Percentiles rank a stretch among this genome's conserved stretches.
Evolutionary conservation across 2,329 filamentous ascomycete species (phyloP).

Genomic region (Alternaria ventricosa): DNA sequence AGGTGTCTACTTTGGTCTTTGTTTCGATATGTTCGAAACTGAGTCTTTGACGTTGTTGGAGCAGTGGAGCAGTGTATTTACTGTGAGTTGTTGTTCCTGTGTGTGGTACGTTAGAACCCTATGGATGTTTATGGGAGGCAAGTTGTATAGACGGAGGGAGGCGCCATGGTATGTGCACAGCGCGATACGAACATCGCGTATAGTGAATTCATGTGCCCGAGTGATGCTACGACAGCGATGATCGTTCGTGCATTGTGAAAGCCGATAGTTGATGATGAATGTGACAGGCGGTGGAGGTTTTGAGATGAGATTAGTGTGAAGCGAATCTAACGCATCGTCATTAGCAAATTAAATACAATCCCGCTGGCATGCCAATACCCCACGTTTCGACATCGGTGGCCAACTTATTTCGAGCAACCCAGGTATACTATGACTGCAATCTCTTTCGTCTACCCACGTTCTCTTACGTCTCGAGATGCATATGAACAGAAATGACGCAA

Average conservation of each 20-base stretch:
- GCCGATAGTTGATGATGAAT: not conserved
- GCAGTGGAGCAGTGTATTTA: not conserved
- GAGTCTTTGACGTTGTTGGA: not conserved
- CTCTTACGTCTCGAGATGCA: constrained; percentile 9
- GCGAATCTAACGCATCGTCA: constrained; percentile 26
- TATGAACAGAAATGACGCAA: constrained; percentile 26
- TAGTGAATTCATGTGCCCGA: not conserved
- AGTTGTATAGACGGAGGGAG: not conserved
- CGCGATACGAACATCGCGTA: not conserved
- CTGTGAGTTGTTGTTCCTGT: not conserved
- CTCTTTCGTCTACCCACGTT: constrained; percentile 10
- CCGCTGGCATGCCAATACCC: constrained; percentile 8
- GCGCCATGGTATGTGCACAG: not conserved
- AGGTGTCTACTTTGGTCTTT: not conserved
- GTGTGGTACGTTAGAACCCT: not conserved
- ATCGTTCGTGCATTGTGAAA: not conserved
- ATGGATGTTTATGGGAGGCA: not conserved
- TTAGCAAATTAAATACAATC: constrained; percentile 41
- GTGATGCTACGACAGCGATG: not conserved
- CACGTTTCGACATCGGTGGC: constrained; percentile 4
- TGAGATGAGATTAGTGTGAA: not conserved
- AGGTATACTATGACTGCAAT: constrained; percentile 13
- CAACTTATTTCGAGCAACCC: constrained; percentile 5
- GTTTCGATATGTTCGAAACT: not conserved
- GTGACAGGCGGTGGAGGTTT: not conserved